Conservation (phyloP, 2,329 filamentous ascomycete genomes). For the Cercospora zeina region DNA sequence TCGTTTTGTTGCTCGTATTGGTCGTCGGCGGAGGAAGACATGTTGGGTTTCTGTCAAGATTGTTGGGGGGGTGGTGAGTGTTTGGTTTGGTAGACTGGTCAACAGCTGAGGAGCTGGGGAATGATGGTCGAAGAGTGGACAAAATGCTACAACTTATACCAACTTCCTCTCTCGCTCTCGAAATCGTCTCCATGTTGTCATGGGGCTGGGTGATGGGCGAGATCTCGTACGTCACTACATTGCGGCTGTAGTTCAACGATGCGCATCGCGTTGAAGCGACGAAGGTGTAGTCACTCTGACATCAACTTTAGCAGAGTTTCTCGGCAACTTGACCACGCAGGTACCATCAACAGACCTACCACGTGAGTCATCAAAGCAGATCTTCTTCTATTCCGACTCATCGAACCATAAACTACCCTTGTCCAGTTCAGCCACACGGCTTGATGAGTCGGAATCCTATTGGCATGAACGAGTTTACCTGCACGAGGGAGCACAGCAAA, state of each 20-base stretch:
- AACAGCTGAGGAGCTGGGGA: not conserved
- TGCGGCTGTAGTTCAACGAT: not conserved
- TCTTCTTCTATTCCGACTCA: not conserved
- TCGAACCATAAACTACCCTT: not conserved
- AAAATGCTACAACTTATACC: constrained; percentile 6
- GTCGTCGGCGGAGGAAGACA: constrained; percentile 26
- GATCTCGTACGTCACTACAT: not conserved
- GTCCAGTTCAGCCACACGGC: not conserved
- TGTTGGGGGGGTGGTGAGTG: constrained; percentile 1
- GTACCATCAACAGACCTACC: not conserved
- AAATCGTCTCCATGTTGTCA: not conserved
- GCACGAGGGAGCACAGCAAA: not conserved
- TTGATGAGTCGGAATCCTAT: not conserved
- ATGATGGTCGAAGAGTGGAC: not conserved
- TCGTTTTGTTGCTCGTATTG: constrained; percentile 26
- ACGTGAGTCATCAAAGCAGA: constrained; percentile 1
- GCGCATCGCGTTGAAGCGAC: not conserved
- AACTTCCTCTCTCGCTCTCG: too few relatives aligned
- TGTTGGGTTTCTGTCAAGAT: too few relatives aligned
- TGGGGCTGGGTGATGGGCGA: not conserved
- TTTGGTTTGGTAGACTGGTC: not conserved
- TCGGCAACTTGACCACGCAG: not conserved
- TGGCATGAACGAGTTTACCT: not conserved
- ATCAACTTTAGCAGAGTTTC: constrained; percentile 2
- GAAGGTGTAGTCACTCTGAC: constrained; percentile 15